Evolutionary conservation across 202 grass and related monocot species (phyloP).

Genomic region (Schoenoplectus tabernaemontani): DNA sequence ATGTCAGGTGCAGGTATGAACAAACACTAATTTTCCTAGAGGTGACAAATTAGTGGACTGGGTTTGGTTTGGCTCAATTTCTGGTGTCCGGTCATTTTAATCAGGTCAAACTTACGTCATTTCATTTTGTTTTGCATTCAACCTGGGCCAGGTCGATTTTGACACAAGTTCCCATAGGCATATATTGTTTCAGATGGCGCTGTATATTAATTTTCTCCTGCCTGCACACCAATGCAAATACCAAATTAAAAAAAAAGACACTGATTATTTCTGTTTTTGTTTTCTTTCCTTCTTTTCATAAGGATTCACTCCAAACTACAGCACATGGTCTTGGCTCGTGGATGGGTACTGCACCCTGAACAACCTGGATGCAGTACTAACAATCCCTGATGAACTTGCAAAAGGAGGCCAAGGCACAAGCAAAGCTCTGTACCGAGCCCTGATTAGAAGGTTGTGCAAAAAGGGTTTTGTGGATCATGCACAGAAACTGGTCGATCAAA

Average conservation of each 20-base stretch:
- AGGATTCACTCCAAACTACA: slow-evolving; percentile 70
- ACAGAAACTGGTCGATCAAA: slow-evolving; percentile 43
- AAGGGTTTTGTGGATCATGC: slow-evolving; percentile 56
- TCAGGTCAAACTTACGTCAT: neutral
- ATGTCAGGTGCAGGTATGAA: slow-evolving; percentile 76
- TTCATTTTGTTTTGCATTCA: slow-evolving; percentile 9
- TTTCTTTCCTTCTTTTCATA: slow-evolving; percentile 3
- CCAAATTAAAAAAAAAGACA: neutral
- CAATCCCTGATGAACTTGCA: slow-evolving; percentile 59
- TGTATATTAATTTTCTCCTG: neutral
- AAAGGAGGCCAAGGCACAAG: slow-evolving; percentile 48
- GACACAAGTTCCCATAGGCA: neutral
- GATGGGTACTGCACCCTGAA: slow-evolving; percentile 64
- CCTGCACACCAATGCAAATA: neutral
- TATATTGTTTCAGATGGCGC: neutral
- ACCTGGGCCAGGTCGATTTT: neutral
- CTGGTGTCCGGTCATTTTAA: neutral
- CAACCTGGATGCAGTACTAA: slow-evolving; percentile 43
- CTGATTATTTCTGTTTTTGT: neutral
- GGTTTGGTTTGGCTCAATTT: no score
- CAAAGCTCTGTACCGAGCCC: slow-evolving; percentile 63
- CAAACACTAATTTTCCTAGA: neutral
- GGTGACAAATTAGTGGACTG: no score
- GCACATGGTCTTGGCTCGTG: slow-evolving; percentile 65
- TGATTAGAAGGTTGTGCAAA: slow-evolving; percentile 81